Evolutionary conservation across 768 basidiomycete genomes (phyloP).

Genomic region (Gymnopilus dilepis): DNA sequence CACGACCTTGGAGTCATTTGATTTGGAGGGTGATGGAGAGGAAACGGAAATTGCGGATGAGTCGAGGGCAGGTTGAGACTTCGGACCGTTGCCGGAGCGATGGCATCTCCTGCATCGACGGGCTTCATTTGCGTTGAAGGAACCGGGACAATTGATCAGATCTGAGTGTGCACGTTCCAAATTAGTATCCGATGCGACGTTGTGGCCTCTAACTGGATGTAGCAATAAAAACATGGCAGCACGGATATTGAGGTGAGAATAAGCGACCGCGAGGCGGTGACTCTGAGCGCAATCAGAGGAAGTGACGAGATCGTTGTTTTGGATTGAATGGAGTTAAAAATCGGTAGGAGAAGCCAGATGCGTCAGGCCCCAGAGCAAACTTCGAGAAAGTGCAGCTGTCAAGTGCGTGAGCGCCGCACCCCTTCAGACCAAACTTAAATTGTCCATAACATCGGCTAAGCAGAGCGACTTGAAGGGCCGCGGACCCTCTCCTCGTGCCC

Average conservation of each 20-base stretch:
- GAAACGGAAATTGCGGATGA: slow-evolving; percentile 48
- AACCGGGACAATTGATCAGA: slow-evolving; percentile 31
- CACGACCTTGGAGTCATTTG: slow-evolving; percentile 70
- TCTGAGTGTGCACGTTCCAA: slow-evolving; percentile 25
- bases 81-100: slow-evolving; percentile 29
- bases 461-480: slow-evolving; percentile 53
- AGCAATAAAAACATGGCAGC: slow-evolving; percentile 37
- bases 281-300: slow-evolving; percentile 18
- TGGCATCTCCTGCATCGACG: slow-evolving; percentile 32
- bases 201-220: slow-evolving; percentile 45
- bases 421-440: slow-evolving; percentile 57
- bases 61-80: slow-evolving; percentile 31
- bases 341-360: slow-evolving; percentile 36
- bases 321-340: slow-evolving; percentile 45
- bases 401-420: slow-evolving; percentile 48
- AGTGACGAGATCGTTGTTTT: slow-evolving; percentile 35
- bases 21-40: slow-evolving; percentile 75
- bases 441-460: slow-evolving; percentile 55
- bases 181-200: slow-evolving; percentile 42
- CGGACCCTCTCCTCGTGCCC: slow-evolving; percentile 73
- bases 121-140: slow-evolving; percentile 32
- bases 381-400: slow-evolving; percentile 52
- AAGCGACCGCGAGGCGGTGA: slow-evolving; percentile 36
- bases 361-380: slow-evolving; percentile 39
- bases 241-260: slow-evolving; percentile 52